Evolutionary conservation across 2,329 filamentous ascomycete species (phyloP), one percentile per base, ranked within the genome.

Genomic region (Alternaria sp.): DNA sequence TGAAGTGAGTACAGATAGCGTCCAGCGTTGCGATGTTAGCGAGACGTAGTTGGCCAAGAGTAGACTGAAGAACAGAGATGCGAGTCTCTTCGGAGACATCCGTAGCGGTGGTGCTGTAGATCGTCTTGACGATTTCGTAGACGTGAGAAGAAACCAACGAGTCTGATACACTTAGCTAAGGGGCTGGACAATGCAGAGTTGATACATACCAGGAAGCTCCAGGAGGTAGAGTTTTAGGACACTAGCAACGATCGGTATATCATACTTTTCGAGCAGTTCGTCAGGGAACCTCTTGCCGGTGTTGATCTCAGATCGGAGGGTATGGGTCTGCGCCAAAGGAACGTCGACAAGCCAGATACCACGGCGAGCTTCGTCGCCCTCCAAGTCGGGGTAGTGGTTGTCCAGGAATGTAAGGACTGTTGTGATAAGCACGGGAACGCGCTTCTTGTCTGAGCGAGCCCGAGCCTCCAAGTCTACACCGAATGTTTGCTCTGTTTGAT

Each of bases 1-100:
- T 97, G 77, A 99, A 98, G 80, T 99, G 95, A 66, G 96, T 98
- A 84, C 96, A 96, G 75, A 97, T 91, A 39, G 95, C 95, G 78
- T 99, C 95, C 59, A 99, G 87, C n/a, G 95, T 98, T 46, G 95
- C 95, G 77, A 99, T 99, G 77, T 99, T 99, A 65, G 95, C 93
- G 56, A 99, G 88, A 61, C 94, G 90, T 56, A 99, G 86, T 77
- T 98, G 93, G 37, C 93, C 94, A 55, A 99, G 88, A 0, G 95
- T 98, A 70, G 95, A 96, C 78, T 99, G 95, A 33, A 99, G 86
- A 60, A 98, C 92, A 54, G 93, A 90, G 64, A 99, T 86, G 52
- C 95, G 90, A 11, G 91, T 88, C 51, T 88, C 84, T 69, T 96
- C 91, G 3, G 88, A 70, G 0, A 73, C 70, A 58, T 78, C 88